Evolutionary conservation across 768 basidiomycete species (phyloP).

Genomic region (Peribolospora kevripleyi): DNA sequence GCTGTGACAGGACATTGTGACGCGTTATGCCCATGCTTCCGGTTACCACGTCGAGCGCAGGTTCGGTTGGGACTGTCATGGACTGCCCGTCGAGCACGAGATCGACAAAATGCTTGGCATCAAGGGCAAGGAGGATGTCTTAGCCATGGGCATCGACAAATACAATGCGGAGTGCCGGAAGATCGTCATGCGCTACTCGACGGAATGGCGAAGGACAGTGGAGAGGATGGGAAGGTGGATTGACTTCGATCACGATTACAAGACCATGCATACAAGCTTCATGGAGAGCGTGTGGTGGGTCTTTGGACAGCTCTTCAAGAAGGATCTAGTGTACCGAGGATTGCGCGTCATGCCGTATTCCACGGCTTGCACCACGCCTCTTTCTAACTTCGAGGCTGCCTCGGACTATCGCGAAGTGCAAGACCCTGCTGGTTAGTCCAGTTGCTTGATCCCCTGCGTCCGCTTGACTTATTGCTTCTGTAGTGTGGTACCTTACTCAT

Average conservation of each 20-base stretch:
- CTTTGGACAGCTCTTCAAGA: conserved; percentile 78
- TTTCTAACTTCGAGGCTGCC: conserved; percentile 94
- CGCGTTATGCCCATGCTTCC: conserved; percentile 77
- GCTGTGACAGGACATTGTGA: conserved; percentile 72
- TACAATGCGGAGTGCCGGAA: conserved; percentile 92
- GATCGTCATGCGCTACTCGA: conserved; percentile 90
- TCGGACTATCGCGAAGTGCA: conserved; percentile 73
- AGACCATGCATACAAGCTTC: conserved; percentile 72
- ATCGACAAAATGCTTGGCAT: conserved; percentile 92
- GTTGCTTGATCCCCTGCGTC: background rate
- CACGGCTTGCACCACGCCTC: conserved; percentile 76
- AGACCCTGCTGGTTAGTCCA: conserved; percentile 57
- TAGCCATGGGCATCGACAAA: conserved; percentile 83
- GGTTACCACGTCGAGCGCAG: conserved; percentile 78
- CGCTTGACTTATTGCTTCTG: background rate
- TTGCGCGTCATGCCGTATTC: conserved; percentile 95
- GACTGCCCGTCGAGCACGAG: conserved; percentile 93
- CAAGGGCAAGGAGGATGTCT: conserved; percentile 75
- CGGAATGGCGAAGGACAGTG: conserved; percentile 82
- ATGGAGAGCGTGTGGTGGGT: conserved; percentile 99
- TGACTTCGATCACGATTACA: conserved; percentile 98
- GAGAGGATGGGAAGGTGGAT: conserved; percentile 99
- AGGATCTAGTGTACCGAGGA: conserved; percentile 75
- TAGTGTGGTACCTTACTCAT: background rate
- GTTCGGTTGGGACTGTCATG: conserved; percentile 98